Evolutionary conservation across 306 rosid species (phyloP), one percentile per base, ranked within the genome.

Genomic region (Rosa rugosa): DNA sequence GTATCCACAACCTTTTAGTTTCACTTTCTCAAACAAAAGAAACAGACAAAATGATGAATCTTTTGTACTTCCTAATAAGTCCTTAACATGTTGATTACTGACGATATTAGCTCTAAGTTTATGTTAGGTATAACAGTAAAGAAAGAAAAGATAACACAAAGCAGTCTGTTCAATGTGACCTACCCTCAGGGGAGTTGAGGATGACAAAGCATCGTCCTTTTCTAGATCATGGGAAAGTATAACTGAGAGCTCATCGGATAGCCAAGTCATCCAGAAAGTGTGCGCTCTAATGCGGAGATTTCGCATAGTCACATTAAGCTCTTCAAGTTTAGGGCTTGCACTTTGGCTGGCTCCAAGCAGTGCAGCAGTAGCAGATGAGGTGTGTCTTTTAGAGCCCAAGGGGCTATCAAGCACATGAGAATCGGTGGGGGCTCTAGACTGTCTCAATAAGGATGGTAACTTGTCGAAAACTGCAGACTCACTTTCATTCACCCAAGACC

Each of bases 241-340:
- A 54, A 79, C 83, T 40, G 93, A 89, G 72, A 93, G 97, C 85
- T 93, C 98, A 69, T 93, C 85, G 13, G 93, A 90, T 72, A 93
- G 77, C 98, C 98, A 93, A 66, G 84, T 83, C 86, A 93, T 95
- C 99, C 99, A 95, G 82, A 95, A 83, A 83, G 84, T 82, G 79
- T 93, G 88, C 41, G 99, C 93, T 87, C 91, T 90, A 56, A 95
- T 84, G 75, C 91, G 89, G 82, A 95, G 99, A 83, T 95, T 94
- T 60, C 84, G 91, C 69, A 89, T 88, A 70, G 85, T 75, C 64
- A 83, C 85, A 79, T 64, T 84, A 75, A 95, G 86, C 88, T 93
- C 93, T 85, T 90, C 98, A 71, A 93, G 85, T 85, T 95, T 91
- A 53, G 82, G 89, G 87, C 89, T 93, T 80, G 89, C 87, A 80